A percentile compares a stretch with the other conserved stretches of the same genome.
Conservation (phyloP, 495 filamentous ascomycete genomes). For the Cudoniella acicularis region DNA sequence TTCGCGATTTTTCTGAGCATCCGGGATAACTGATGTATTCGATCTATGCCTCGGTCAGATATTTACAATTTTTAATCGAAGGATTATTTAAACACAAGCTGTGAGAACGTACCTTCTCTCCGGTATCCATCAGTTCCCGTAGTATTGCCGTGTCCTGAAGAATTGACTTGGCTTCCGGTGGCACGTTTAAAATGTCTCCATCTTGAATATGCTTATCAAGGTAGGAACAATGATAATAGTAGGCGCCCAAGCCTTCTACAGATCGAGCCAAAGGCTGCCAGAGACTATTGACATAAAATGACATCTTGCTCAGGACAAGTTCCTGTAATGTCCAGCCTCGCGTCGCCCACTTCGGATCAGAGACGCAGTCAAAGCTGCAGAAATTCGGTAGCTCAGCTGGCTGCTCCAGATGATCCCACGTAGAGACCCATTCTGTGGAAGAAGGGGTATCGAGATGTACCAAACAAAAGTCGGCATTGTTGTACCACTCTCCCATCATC, state of each 20-base stretch:
- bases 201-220: constrained; percentile 28
- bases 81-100: background rate
- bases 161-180: constrained; percentile 4
- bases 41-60: constrained; percentile 6
- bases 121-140: constrained; percentile 7
- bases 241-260: constrained; percentile 35
- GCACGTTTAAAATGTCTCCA: background rate
- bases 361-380: constrained; percentile 24
- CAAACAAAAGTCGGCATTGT: constrained; percentile 41
- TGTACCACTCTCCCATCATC: constrained; percentile 48
- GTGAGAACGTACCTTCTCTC: constrained; percentile 6
- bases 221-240: constrained; percentile 38
- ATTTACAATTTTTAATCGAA: background rate
- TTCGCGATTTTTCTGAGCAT: constrained; percentile 20
- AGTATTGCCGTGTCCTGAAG: constrained; percentile 2
- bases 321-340: constrained; percentile 49
- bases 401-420: constrained; percentile 29
- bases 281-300: constrained; percentile 39
- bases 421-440: constrained; percentile 20
- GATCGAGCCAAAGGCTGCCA: constrained; percentile 35
- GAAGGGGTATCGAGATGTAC: constrained; percentile 39
- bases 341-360: constrained; percentile 36
- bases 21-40: constrained; percentile 7
- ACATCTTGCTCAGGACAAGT: constrained; percentile 43
- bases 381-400: constrained; percentile 17